Evolutionary conservation across 2,329 filamentous ascomycete genomes (phyloP), one percentile per base, ranked within the genome.

Genomic region (Epichloe sp.): DNA sequence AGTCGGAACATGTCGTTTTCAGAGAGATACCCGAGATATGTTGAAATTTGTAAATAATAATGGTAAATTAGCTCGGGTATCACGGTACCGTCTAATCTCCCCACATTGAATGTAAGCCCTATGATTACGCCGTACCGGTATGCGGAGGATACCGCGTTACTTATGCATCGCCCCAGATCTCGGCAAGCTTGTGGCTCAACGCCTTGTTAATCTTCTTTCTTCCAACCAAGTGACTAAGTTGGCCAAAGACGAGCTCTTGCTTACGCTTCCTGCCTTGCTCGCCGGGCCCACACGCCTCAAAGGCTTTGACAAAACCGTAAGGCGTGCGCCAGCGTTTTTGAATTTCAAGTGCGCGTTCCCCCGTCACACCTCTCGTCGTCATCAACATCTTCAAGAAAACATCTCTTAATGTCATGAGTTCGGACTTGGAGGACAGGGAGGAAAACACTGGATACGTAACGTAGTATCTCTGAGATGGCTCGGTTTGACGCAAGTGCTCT

Each of bases 331-430:
- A 93, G n/a, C 74, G 69, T 57, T 80, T 82, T 61, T 91, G 86
- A 12, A 93, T 88, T 65, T 88, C 86, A 5, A 90, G 65, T 0
- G 87, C 87, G 59, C 86, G 87, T 58, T 90, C 86, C 83, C 85
- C 85, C 1, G 84, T 86, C 12, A 93, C 72, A 1, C 85, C 85
- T 50, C 77, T 77, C 2, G 79, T 87, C 55, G 84, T 88, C 86
- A 93, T 89, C 46, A 93, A 74, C 86, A 93, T 91, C 65, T 90
- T 90, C 26, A 93, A 69, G 58, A 80, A 91, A 0, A 90, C 65
- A 58, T 93, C 87, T 51, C 85, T 74, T 10, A 91, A 69, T 0
- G 85, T 86, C 58, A 88, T 77, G 53, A 77, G 77, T 49, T 86
- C 83, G 0, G 84, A 87, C 64, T 93, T 93, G 8, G 83, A 86